Conservation (phyloP, 345 rosid genomes). For the Citrus glauca region DNA sequence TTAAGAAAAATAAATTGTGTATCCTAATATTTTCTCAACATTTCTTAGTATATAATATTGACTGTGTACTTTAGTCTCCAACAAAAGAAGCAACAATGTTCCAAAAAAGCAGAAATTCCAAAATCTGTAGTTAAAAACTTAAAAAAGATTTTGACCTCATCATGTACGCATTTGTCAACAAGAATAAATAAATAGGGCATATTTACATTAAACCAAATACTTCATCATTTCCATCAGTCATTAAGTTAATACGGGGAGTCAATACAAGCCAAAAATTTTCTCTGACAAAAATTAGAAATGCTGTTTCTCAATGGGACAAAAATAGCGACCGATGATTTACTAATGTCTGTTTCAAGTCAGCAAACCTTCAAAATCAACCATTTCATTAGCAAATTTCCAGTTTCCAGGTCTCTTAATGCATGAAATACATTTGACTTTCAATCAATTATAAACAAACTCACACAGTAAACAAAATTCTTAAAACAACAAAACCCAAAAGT, state of each 20-base stretch:
- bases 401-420: not conserved
- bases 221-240: not conserved
- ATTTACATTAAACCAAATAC: not conserved
- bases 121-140: too few species aligned
- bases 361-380: not conserved
- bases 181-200: too few species aligned
- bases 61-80: too few species aligned
- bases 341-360: not conserved
- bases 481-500: too few species aligned
- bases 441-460: not conserved
- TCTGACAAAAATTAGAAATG: not conserved
- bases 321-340: not conserved
- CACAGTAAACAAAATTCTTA: not conserved
- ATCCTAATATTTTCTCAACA: not conserved
- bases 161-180: not conserved
- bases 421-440: not conserved
- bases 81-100: not conserved
- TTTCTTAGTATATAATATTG: too few species aligned
- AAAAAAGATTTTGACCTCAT: not conserved
- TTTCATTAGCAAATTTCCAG: too few species aligned
- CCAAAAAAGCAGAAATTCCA: not conserved
- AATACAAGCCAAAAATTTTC: too few species aligned
- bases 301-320: not conserved
- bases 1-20: not conserved
- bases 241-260: too few species aligned